Percentiles rank a stretch among this genome's conserved stretches.
Evolutionary conservation across 1,139 yeast species (phyloP).

Genomic region (Torulaspora pretoriensis): DNA sequence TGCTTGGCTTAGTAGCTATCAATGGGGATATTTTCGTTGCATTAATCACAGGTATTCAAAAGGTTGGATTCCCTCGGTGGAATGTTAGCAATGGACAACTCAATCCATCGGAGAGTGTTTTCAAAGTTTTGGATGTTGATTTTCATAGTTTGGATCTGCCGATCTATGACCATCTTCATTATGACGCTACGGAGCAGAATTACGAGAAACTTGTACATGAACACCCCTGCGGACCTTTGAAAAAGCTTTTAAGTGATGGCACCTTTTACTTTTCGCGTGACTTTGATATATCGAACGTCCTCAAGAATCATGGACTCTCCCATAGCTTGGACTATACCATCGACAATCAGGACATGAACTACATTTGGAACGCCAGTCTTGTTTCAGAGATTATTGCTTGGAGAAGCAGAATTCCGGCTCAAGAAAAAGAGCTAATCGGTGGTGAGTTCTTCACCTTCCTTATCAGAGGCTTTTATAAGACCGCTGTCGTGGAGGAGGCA

Average conservation of each 20-base stretch:
- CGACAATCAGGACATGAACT: constrained; percentile 48
- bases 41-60: constrained; percentile 51
- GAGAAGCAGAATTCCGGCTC: constrained; percentile 49
- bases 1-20: constrained; percentile 55
- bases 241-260: constrained; percentile 56
- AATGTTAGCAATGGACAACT: constrained; percentile 18
- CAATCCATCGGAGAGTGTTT: constrained; percentile 46
- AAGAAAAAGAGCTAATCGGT: constrained; percentile 52
- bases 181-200: constrained; percentile 32
- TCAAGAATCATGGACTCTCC: constrained; percentile 51
- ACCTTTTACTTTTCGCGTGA: constrained; percentile 61
- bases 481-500: constrained; percentile 37
- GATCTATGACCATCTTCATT: constrained; percentile 44
- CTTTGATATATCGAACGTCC: constrained; percentile 58
- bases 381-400: constrained; percentile 55
- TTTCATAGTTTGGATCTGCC: constrained; percentile 60
- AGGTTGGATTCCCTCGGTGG: constrained; percentile 56
- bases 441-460: constrained; percentile 57
- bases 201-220: constrained; percentile 42
- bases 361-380: constrained; percentile 64
- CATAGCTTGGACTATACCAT: constrained; percentile 42
- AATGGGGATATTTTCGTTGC: constrained; percentile 55
- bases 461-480: constrained; percentile 62
- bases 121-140: constrained; percentile 52
- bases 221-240: constrained; percentile 57